phyloP scores from a whole-genome alignment of 2,329 filamentous ascomycete species.

The Colletotrichum melonis region DNA sequence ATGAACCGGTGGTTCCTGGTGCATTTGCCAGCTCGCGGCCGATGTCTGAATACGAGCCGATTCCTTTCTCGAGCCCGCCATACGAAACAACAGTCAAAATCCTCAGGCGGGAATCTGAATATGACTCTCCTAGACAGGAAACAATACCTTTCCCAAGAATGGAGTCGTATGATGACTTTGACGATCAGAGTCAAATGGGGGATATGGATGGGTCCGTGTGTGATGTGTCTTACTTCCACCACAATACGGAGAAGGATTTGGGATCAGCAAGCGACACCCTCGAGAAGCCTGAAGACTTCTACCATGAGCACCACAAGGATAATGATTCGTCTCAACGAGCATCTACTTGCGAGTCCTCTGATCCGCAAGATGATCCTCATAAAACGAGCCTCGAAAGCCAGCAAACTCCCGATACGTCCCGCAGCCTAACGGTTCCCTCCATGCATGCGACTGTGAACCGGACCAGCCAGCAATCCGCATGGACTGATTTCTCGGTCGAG shows the following conservation, averaged over 20 bases:
- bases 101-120: conserved; percentile 57
- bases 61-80: conserved; percentile 50
- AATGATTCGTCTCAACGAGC: conserved; percentile 47
- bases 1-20: conserved; percentile 42
- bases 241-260: conserved; percentile 48
- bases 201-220: conserved; percentile 37
- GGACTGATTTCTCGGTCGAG: conserved; percentile 70
- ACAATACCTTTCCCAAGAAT: conserved; percentile 48
- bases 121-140: conserved; percentile 37
- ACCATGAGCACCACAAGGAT: conserved; percentile 22
- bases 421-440: conserved; percentile 60
- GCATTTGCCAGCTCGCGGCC: conserved; percentile 41
- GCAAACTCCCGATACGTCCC: conserved; percentile 50
- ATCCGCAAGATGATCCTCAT: conserved; percentile 29
- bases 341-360: conserved; percentile 53
- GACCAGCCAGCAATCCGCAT: conserved; percentile 66
- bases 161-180: conserved; percentile 50
- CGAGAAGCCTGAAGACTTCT: conserved; percentile 42
- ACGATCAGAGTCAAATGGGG: conserved; percentile 51
- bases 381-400: conserved; percentile 33
- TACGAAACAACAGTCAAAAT: conserved; percentile 62
- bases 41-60: conserved; percentile 49
- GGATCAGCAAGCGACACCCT: conserved; percentile 50
- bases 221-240: conserved; percentile 43
- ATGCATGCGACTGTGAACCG: conserved; percentile 57